A percentile compares a stretch with the other conserved stretches of the same genome.
Conservation (phyloP, 2,329 filamentous ascomycete species). For the Exophiala xenobiotica region DNA sequence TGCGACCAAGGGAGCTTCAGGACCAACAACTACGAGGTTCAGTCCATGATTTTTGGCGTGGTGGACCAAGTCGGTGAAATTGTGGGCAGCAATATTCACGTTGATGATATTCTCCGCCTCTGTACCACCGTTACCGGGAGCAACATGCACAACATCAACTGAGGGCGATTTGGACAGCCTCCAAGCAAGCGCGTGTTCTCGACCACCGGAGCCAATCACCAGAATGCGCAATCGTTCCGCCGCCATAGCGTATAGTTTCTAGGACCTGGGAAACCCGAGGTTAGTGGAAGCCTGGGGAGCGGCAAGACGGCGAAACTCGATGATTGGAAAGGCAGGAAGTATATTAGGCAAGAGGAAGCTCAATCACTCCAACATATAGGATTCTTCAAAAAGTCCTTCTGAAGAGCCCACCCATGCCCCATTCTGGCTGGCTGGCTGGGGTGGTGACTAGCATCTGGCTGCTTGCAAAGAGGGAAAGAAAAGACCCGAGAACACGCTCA, state of each 20-base stretch:
- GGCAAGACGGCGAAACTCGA: too few species aligned
- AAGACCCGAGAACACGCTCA: too few species aligned
- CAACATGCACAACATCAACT: constrained; percentile 70
- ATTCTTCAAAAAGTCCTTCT: too few species aligned
- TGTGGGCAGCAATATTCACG: constrained; percentile 67
- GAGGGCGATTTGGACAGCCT: constrained; percentile 80
- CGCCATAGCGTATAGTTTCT: constrained; percentile 2
- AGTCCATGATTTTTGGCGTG: constrained; percentile 72
- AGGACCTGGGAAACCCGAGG: neutral
- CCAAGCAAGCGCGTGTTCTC: constrained; percentile 94
- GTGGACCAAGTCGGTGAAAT: constrained; percentile 74
- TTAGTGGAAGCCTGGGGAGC: too few species aligned
- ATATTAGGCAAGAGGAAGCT: too few species aligned
- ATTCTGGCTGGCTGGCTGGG: too few species aligned
- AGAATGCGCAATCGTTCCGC: constrained; percentile 65
- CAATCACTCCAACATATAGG: too few species aligned
- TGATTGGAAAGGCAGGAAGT: too few species aligned
- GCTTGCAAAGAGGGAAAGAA: too few species aligned
- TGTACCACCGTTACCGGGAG: constrained; percentile 84
- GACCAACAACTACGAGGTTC: constrained; percentile 84
- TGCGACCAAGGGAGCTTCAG: constrained; percentile 89
- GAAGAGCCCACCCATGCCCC: too few species aligned
- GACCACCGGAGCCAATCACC: constrained; percentile 87
- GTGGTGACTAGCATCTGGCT: too few species aligned
- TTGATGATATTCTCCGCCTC: constrained; percentile 66